Base-by-base conservation (phyloP, 257 asterid species). In the Penstemon davidsonii region DNA sequence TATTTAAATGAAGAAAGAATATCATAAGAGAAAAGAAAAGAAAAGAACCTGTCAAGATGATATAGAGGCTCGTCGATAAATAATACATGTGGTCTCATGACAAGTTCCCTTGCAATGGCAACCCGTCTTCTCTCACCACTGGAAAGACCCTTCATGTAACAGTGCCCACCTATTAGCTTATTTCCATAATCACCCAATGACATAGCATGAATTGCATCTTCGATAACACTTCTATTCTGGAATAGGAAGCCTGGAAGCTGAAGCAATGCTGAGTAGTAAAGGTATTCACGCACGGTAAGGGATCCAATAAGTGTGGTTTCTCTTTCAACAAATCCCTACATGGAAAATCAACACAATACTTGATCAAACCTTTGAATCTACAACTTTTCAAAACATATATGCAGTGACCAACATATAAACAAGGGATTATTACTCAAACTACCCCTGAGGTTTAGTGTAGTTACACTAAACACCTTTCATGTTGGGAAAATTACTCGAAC, bases 11-110 rank as follows among this genome's bases (percentile, higher is more conserved):
- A 58, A 10, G n/a, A 36, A 25, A 19, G 43, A 60, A 33, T 33
- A 37, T n/a, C 15, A 5, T 58, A 36, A 18, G 10, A 12, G 4
- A 49, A 49, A 15, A 60, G 66, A 40, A 13, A 11, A 42, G 41
- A 53, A 64, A 75, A 11, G 61, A 49, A 94, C 99, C 99, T 94
- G 91, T 94, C 97, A 54, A 94, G 99, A 69, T 85, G 96, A 79
- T 91, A 94, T 58, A 94, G 96, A 75, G 99, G 99, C 80, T 94
- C 99, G 19, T 94, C 99, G 62, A 94, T 87, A 72, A 94, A 94
- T 72, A 94, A 56, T 76, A 87, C 80, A 70, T 86, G 92, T 1
- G 99, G 99, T 75, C 96, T 91, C 95, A 79, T 91, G 68, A 94
- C 96, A 62, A 94, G 96, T 82, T 94, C 99, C 82, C 99, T 81